phyloP scores from a whole-genome alignment of 371 early-diverging fungal species.

The Mortierella sp. region DNA sequence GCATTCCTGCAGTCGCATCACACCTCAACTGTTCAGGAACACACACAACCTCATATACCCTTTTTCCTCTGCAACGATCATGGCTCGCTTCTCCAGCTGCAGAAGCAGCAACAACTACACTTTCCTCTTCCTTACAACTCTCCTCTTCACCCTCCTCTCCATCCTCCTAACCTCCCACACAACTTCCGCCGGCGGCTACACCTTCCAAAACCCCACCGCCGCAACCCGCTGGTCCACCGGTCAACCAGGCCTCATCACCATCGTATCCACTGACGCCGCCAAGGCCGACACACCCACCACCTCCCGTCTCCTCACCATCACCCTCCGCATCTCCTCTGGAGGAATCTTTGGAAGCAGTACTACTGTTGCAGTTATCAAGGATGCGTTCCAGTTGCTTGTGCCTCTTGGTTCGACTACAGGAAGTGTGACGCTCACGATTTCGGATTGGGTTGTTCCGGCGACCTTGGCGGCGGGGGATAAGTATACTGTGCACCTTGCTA shows the following conservation, averaged over 20 bases:
- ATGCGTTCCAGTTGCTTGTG: constrained; percentile 29
- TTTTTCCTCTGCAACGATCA: too few species aligned
- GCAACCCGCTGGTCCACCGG: constrained; percentile 43
- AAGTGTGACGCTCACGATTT: constrained; percentile 18
- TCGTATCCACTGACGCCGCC: constrained; percentile 27
- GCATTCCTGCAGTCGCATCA: background rate
- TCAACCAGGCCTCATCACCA: constrained; percentile 22
- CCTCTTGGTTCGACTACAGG: constrained; percentile 11
- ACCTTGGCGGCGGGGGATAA: constrained; percentile 17
- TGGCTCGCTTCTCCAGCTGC: background rate
- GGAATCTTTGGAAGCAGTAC: constrained; percentile 9
- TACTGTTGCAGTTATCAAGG: constrained; percentile 20
- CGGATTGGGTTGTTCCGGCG: constrained; percentile 35
- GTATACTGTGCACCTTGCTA: constrained; percentile 21
- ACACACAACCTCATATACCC: background rate
- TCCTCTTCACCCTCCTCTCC: constrained; percentile 14
- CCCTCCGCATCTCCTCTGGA: background rate
- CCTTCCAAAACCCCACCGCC: constrained; percentile 26
- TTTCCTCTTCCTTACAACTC: background rate
- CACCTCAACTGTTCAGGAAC: background rate
- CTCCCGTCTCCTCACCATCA: constrained; percentile 27
- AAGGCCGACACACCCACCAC: constrained; percentile 9
- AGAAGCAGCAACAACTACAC: background rate
- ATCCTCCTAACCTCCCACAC: constrained; percentile 3
- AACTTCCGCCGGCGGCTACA: constrained; percentile 21